phyloP scores from a whole-genome alignment of 768 basidiomycete species.

The Botryobasidium botryosum region DNA sequence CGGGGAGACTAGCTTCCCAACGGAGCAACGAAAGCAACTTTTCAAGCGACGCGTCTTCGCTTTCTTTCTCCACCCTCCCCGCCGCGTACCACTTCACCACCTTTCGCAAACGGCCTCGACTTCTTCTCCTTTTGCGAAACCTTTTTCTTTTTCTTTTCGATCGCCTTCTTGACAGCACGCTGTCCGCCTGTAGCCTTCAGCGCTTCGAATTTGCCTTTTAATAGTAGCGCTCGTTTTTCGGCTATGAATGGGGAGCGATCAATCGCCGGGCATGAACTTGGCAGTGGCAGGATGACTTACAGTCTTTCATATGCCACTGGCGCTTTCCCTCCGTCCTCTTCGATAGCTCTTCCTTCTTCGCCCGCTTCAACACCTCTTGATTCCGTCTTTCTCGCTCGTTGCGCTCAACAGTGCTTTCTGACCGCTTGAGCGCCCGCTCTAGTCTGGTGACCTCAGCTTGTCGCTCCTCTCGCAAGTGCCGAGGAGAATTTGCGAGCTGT shows the following conservation, averaged over 20 bases:
- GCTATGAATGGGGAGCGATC: conserved; percentile 25
- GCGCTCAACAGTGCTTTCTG: conserved; percentile 60
- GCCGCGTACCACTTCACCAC: too few relatives aligned
- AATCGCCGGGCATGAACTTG: neutral
- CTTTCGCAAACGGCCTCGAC: conserved; percentile 44
- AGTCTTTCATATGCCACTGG: conserved; percentile 70
- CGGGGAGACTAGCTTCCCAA: too few relatives aligned
- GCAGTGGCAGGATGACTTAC: conserved; percentile 26
- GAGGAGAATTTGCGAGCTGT: conserved; percentile 40
- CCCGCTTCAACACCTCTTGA: conserved; percentile 39
- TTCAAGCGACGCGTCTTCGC: too few relatives aligned
- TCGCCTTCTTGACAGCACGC: conserved; percentile 66
- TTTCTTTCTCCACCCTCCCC: too few relatives aligned
- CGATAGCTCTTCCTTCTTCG: conserved; percentile 40
- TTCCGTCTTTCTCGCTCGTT: conserved; percentile 56
- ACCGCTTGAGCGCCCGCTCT: conserved; percentile 55
- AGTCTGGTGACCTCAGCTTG: conserved; percentile 52
- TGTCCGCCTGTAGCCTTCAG: conserved; percentile 62
- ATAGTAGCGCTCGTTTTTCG: conserved; percentile 57
- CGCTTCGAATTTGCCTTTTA: conserved; percentile 63
- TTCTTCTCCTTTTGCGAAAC: conserved; percentile 78
- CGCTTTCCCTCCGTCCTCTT: conserved; percentile 64
- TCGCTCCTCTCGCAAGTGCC: conserved; percentile 38
- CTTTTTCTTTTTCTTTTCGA: conserved; percentile 83
- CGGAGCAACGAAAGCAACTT: too few relatives aligned